These are phyloP conservation scores for Botrytis sinoallii DNA, from an alignment of 2,329 filamentous ascomycete genomes.

Conservation along the genomic window DNA sequence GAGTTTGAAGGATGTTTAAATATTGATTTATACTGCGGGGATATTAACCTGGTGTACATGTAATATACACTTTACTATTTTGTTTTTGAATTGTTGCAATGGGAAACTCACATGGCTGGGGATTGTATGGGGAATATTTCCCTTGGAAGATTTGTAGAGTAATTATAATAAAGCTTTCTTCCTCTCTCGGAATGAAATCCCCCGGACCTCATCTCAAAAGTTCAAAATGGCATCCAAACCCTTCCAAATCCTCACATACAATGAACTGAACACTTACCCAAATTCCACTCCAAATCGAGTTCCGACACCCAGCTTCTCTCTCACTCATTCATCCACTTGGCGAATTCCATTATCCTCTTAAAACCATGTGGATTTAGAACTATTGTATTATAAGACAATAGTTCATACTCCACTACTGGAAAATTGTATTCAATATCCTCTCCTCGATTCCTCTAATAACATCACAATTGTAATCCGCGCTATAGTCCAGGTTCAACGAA, in stretches of 20 bases:
- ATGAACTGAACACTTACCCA: neutral
- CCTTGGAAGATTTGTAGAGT: neutral
- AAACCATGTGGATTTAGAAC: too few relatives aligned
- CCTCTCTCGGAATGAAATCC: neutral
- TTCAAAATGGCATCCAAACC: neutral
- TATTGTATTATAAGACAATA: too few relatives aligned
- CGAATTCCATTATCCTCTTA: too few relatives aligned
- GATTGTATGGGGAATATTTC: neutral
- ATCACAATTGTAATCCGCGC: too few relatives aligned
- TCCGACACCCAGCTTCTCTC: too few relatives aligned
- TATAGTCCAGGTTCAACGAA: too few relatives aligned
- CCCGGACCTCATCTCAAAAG: neutral
- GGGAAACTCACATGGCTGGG: neutral
- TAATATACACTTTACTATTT: neutral
- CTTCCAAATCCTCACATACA: neutral
- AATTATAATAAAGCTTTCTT: neutral
- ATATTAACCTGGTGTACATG: neutral
- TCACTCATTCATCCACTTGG: too few relatives aligned
- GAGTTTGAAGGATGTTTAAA: slow-evolving; percentile 31
- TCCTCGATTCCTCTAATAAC: too few relatives aligned
- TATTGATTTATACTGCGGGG: neutral
- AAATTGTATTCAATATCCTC: too few relatives aligned
- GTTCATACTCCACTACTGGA: too few relatives aligned
- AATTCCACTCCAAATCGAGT: too few relatives aligned
- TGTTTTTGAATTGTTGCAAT: neutral